phyloP scores from a whole-genome alignment of 2,329 filamentous ascomycete genomes.

The Scytalidium lignicola region DNA sequence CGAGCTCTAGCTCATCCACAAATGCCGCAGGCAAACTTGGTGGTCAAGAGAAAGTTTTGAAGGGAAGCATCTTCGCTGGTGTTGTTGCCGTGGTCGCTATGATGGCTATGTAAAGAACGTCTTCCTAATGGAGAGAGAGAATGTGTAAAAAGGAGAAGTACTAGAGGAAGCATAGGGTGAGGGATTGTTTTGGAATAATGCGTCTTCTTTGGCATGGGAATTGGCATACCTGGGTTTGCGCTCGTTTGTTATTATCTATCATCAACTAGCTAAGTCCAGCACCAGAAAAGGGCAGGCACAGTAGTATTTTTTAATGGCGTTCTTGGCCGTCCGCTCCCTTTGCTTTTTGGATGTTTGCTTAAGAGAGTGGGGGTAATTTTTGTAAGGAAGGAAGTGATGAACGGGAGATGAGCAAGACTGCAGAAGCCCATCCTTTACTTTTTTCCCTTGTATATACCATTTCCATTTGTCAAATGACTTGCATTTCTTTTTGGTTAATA shows the following conservation, averaged over 20 bases:
- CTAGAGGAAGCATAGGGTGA: neutral
- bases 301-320: neutral
- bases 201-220: neutral
- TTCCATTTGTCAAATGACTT: too few species aligned
- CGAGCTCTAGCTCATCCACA: conserved; percentile 7
- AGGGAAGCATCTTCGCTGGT: conserved; percentile 25
- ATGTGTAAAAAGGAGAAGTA: neutral
- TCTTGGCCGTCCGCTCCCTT: neutral
- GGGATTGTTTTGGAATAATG: neutral
- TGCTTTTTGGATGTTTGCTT: neutral
- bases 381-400: neutral
- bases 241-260: neutral
- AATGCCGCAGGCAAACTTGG: conserved; percentile 21
- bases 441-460: neutral
- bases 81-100: conserved; percentile 25
- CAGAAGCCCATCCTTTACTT: neutral
- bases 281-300: neutral
- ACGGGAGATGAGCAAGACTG: neutral
- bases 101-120: conserved; percentile 21
- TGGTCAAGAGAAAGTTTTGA: conserved; percentile 19
- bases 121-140: neutral
- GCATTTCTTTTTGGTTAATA: too few species aligned
- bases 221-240: neutral
- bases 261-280: neutral
- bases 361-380: neutral